A percentile compares a stretch with the other conserved stretches of the same genome.
These are phyloP conservation scores for Ajuga reptans DNA, from an alignment of 305 asterid species.

Conservation along the genomic window DNA sequence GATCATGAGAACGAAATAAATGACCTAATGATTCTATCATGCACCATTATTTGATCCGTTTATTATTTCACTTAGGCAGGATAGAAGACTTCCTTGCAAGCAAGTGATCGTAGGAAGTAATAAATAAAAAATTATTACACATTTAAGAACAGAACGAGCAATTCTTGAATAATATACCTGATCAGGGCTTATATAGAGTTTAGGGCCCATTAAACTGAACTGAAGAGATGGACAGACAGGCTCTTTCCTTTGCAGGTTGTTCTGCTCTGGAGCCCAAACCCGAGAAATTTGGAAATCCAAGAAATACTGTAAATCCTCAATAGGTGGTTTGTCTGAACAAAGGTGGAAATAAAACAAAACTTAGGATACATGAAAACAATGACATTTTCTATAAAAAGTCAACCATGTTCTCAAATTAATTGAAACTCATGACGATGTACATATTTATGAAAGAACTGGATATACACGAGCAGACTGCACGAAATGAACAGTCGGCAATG, in stretches of 20 bases:
- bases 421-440: neutral
- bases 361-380: conserved; percentile 7
- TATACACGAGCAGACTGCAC: neutral
- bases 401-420: neutral
- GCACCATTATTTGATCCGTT: neutral
- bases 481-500: neutral
- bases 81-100: neutral
- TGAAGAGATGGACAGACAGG: conserved; percentile 87
- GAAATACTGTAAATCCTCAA: conserved; percentile 96
- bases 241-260: conserved; percentile 74
- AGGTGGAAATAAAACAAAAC: conserved; percentile 17
- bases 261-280: conserved; percentile 96
- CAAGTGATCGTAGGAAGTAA: neutral
- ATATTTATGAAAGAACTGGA: neutral
- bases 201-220: conserved; percentile 97
- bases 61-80: neutral
- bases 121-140: neutral
- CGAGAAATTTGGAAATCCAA: conserved; percentile 89
- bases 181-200: conserved; percentile 86
- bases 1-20: neutral
- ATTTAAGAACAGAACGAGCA: conserved; percentile 4
- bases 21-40: neutral
- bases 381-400: neutral
- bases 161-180: conserved; percentile 49
- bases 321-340: conserved; percentile 90